A percentile compares a stretch with the other conserved stretches of the same genome.
Conservation (phyloP, 148 eudicot species). For the Tetragonia tetragonoides region DNA sequence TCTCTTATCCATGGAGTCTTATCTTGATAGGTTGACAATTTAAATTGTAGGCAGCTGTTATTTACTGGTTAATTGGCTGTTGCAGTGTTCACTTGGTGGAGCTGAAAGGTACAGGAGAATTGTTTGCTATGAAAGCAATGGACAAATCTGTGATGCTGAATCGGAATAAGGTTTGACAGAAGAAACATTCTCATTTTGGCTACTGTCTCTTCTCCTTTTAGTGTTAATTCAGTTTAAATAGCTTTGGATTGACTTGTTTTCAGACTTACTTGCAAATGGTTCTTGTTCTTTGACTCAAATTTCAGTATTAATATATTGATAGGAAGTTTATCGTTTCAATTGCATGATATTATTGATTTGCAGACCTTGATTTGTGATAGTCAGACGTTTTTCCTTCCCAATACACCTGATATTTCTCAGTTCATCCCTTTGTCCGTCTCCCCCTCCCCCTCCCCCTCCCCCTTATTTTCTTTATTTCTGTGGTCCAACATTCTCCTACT, state of each 20-base stretch:
- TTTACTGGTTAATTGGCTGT: conserved; percentile 18
- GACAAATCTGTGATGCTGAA: conserved; percentile 86
- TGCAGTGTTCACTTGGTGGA: conserved; percentile 98
- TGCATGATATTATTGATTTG: not conserved
- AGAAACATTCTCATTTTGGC: conserved; percentile 3
- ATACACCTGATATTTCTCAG: not conserved
- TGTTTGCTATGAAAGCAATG: conserved; percentile 99
- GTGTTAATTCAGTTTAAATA: not conserved
- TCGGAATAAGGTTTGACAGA: conserved; percentile 77
- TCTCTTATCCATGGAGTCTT: not conserved
- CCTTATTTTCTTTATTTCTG: not conserved
- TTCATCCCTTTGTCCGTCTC: not conserved
- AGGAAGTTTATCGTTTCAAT: not conserved
- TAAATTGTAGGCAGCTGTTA: not conserved
- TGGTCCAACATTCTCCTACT: not conserved
- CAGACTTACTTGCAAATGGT: conserved; percentile 1
- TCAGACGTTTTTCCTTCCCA: not conserved
- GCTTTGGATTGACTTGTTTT: not conserved
- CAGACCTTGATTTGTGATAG: not conserved
- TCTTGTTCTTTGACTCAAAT: not conserved
- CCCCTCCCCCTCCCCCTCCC: not conserved
- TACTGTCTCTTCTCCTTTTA: not conserved
- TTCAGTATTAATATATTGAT: not conserved
- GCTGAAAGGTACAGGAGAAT: conserved; percentile 71
- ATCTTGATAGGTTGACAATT: not conserved